Conservation (phyloP, 257 asterid species). For the Solanum virginianum region DNA sequence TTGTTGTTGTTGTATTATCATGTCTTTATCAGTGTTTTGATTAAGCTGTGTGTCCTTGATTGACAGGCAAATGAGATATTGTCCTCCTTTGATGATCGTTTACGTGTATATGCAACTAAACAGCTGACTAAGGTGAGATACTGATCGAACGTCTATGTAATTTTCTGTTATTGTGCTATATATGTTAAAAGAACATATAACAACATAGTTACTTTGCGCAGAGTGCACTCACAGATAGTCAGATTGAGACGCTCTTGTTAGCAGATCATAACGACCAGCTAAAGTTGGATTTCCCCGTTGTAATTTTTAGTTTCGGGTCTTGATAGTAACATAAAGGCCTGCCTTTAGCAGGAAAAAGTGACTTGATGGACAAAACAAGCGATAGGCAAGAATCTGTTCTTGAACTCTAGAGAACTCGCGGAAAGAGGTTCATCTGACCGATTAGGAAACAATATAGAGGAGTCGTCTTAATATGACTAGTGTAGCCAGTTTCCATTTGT, state of each 20-base stretch:
- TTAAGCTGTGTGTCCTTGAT: neutral
- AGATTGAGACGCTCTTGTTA: neutral
- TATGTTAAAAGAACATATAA: neutral
- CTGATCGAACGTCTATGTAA: neutral
- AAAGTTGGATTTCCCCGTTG: neutral
- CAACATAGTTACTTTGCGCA: neutral
- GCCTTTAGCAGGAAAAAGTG: neutral
- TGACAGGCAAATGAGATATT: slow-evolving; percentile 91
- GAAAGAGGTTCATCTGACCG: neutral
- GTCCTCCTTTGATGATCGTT: slow-evolving; percentile 92
- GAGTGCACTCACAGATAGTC: neutral
- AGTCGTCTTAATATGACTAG: neutral
- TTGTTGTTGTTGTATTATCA: too few relatives aligned
- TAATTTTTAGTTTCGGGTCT: neutral
- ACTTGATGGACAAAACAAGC: neutral
- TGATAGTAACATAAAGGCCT: neutral
- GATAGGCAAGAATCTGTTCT: neutral
- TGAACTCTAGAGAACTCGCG: neutral
- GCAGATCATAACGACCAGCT: neutral
- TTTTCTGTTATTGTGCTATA: neutral
- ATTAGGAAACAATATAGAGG: neutral
- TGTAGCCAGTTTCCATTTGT: neutral
- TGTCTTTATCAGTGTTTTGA: neutral
- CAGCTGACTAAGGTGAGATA: slow-evolving; percentile 76
- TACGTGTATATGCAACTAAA: slow-evolving; percentile 69